These are phyloP conservation scores for Monilinia polystroma DNA, from an alignment of 2,329 filamentous ascomycete species.

Conservation along the genomic window DNA sequence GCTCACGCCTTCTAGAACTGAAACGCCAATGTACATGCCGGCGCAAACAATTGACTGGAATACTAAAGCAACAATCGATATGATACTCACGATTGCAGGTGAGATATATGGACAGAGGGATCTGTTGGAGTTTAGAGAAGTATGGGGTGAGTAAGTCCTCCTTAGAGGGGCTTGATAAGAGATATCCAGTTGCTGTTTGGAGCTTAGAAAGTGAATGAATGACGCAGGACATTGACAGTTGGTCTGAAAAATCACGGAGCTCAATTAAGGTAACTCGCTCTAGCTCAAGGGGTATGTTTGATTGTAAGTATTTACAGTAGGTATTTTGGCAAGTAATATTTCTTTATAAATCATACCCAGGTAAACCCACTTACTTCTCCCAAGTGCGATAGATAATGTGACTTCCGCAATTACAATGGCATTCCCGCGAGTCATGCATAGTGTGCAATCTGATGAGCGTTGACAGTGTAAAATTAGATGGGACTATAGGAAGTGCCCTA, in stretches of 20 bases:
- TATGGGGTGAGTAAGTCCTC: slow-evolving; percentile 42
- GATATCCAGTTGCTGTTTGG: neutral
- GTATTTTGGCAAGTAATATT: slow-evolving; percentile 8
- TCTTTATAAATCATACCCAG: neutral
- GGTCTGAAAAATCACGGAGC: neutral
- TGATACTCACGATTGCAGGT: slow-evolving; percentile 84
- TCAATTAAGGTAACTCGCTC: neutral
- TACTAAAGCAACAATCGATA: slow-evolving; percentile 72
- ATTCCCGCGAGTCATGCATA: neutral
- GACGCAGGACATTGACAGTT: neutral
- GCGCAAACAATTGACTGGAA: slow-evolving; percentile 40
- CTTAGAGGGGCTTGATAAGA: neutral
- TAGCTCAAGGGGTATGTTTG: neutral
- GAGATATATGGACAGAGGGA: slow-evolving; percentile 90
- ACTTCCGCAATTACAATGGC: neutral
- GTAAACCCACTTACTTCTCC: neutral
- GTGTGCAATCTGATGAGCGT: neutral
- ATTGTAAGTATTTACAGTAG: slow-evolving; percentile 14
- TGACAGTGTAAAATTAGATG: neutral
- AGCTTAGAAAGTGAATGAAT: neutral
- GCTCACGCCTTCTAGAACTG: neutral
- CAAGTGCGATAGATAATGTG: neutral
- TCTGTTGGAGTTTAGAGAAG: slow-evolving; percentile 69
- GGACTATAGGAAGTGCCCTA: neutral
- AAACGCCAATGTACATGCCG: neutral